A percentile compares a stretch with the other conserved stretches of the same genome.
phyloP scores from a whole-genome alignment of 352 stramenopile species.

The Pythium oligandrum region DNA sequence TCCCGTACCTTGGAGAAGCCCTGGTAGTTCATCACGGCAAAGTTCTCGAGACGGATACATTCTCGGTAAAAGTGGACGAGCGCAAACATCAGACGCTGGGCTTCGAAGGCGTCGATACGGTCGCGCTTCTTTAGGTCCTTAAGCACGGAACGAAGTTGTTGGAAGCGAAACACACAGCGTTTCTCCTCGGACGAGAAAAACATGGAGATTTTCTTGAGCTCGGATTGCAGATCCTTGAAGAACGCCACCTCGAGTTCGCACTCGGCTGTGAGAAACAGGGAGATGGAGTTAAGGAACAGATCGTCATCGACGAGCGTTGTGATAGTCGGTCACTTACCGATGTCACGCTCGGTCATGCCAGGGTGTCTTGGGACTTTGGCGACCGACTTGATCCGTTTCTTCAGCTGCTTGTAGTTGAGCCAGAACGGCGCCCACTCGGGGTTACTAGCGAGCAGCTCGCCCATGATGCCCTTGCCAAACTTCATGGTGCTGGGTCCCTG shows the following conservation, averaged over 20 bases:
- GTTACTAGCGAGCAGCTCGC: slow-evolving; percentile 69
- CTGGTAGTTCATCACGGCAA: slow-evolving; percentile 83
- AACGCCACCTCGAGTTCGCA: slow-evolving; percentile 71
- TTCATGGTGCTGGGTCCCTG: slow-evolving; percentile 40
- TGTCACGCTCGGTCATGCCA: slow-evolving; percentile 30
- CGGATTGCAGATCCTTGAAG: slow-evolving; percentile 64
- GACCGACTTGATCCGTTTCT: slow-evolving; percentile 81
- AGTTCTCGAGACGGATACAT: slow-evolving; percentile 79
- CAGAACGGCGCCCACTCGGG: slow-evolving; percentile 81
- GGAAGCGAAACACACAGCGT: slow-evolving; percentile 59
- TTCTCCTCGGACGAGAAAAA: slow-evolving; percentile 79
- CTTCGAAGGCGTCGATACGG: slow-evolving; percentile 32
- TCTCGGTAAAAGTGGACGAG: slow-evolving; percentile 83
- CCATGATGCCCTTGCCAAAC: slow-evolving; percentile 73
- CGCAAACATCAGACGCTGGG: slow-evolving; percentile 74
- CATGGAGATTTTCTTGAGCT: slow-evolving; percentile 79
- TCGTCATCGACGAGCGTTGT: no score
- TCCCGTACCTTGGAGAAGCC: slow-evolving; percentile 72
- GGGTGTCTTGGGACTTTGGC: slow-evolving; percentile 31
- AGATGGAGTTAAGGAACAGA: no score
- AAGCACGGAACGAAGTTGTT: slow-evolving; percentile 64
- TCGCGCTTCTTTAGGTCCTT: slow-evolving; percentile 51
- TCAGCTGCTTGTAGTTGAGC: slow-evolving; percentile 86
- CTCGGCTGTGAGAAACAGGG: slow-evolving; percentile 29
- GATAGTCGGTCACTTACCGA: slow-evolving; percentile 9